phyloP scores from a whole-genome alignment of 345 rosid species.

The Melaleuca alternifolia region DNA sequence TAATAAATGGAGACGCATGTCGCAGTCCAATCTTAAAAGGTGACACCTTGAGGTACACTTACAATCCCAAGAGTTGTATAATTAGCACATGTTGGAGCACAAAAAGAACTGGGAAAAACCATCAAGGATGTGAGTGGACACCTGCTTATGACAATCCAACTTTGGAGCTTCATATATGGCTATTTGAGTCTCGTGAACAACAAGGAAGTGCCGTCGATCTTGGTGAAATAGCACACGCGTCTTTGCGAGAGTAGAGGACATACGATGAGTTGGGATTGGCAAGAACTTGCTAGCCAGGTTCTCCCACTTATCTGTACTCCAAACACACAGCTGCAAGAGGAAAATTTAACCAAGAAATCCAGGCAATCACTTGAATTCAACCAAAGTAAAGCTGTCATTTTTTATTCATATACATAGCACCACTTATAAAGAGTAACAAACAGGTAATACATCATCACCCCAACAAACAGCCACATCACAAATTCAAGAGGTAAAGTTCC shows the following conservation, averaged over 20 bases:
- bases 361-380: neutral
- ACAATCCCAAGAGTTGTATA: neutral
- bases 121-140: neutral
- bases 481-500: neutral
- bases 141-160: constrained; percentile 72
- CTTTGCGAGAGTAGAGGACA: constrained; percentile 44
- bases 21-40: neutral
- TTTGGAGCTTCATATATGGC: constrained; percentile 75
- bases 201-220: constrained; percentile 62
- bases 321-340: constrained; percentile 51
- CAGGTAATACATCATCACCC: neutral
- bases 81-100: neutral
- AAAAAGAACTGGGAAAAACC: neutral
- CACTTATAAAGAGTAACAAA: neutral
- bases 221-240: constrained; percentile 76
- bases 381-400: neutral
- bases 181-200: constrained; percentile 75
- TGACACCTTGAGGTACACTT: neutral
- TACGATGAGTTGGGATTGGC: constrained; percentile 44
- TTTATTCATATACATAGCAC: neutral
- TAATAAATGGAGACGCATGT: neutral
- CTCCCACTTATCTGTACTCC: constrained; percentile 88
- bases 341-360: neutral
- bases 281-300: constrained; percentile 53
- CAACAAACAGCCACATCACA: neutral